Evolutionary conservation across 1,284 basidiomycete genomes (phyloP), one percentile per base, ranked within the genome.

Genomic region (Hemileia vastatrix): DNA sequence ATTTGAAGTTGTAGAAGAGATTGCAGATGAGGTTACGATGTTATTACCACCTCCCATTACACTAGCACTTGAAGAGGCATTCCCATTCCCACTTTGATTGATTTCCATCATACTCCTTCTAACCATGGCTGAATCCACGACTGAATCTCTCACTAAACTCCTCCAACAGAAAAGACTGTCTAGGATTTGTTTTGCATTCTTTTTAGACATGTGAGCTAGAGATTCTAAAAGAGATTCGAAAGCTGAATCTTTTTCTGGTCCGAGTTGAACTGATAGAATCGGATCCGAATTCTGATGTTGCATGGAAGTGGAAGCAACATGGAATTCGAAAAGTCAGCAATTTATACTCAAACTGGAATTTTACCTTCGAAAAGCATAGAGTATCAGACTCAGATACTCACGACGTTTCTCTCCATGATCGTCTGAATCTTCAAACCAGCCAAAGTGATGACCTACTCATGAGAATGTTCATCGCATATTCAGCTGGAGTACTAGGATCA

Each of bases 131-230:
- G n/a, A n/a, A n/a, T n/a, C n/a, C 23, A 86, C 82, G 21, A 80
- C n/a, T n/a, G n/a, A 81, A 63, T 87, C 86, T 48, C 81, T 82
- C 71, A 91, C 88, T 49, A 81, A 83, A 59, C 84, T 81, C 63
- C 88, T 82, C 92, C 92, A 96, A 19, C 86, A 84, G 79, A 86
- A 85, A 58, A 95, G 82, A 4, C 88, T 86, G 65, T 92, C 88
- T 36, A 94, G 81, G 4, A 96, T 89, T 40, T 85, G 82, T 69
- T 90, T 88, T 2, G 89, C 81, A 64, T 89, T 85, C 58, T 87
- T 88, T 64, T 86, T 84, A 1, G 88, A 88, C 63, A 94, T 86
- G 71, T 88, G 87, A 5, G 87, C 89, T 2, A 96, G 81, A 1
- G 90, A 89, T 5, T 82, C 80, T 32, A 95, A 80, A 4, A 86